Conservation (phyloP, 495 filamentous ascomycete genomes). For the Neurospora sp. region DNA sequence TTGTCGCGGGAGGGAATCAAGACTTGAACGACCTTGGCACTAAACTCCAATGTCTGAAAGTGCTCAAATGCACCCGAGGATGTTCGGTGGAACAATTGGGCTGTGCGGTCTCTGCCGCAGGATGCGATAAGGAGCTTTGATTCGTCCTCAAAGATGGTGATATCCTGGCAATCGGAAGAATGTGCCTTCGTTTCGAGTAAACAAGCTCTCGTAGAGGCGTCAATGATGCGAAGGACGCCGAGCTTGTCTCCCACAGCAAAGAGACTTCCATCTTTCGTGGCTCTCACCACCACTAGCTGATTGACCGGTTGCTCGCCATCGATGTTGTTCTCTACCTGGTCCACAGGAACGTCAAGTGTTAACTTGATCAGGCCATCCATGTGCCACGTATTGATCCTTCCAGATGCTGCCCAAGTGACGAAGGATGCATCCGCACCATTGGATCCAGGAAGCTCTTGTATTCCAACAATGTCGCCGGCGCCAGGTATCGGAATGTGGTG, state of each 20-base stretch:
- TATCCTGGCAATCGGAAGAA: slow-evolving; percentile 72
- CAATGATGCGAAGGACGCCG: slow-evolving; percentile 60
- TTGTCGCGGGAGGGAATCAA: slow-evolving; percentile 42
- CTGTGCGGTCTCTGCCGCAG: slow-evolving; percentile 76
- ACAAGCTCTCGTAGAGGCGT: slow-evolving; percentile 39
- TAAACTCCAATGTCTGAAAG: slow-evolving; percentile 41
- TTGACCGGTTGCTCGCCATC: slow-evolving; percentile 50
- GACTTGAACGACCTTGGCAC: slow-evolving; percentile 37
- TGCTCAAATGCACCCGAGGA: slow-evolving; percentile 36
- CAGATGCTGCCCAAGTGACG: slow-evolving; percentile 76
- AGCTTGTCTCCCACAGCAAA: slow-evolving; percentile 78
- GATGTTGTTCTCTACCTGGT: slow-evolving; percentile 47
- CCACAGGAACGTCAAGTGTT: slow-evolving; percentile 56
- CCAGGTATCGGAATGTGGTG: slow-evolving; percentile 46
- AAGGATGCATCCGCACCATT: slow-evolving; percentile 58
- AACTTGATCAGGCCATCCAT: slow-evolving; percentile 55
- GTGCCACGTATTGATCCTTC: slow-evolving; percentile 73
- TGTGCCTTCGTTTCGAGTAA: slow-evolving; percentile 70
- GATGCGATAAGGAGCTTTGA: slow-evolving; percentile 56
- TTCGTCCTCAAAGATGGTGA: slow-evolving; percentile 52
- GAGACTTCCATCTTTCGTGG: slow-evolving; percentile 47
- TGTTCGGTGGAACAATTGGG: slow-evolving; percentile 69
- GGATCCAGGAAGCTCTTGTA: slow-evolving; percentile 47
- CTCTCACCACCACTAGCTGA: slow-evolving; percentile 61
- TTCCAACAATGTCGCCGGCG: slow-evolving; percentile 71